Evolutionary conservation across 2,329 filamentous ascomycete species (phyloP).

Genomic region (Aspergillus bombycis): DNA sequence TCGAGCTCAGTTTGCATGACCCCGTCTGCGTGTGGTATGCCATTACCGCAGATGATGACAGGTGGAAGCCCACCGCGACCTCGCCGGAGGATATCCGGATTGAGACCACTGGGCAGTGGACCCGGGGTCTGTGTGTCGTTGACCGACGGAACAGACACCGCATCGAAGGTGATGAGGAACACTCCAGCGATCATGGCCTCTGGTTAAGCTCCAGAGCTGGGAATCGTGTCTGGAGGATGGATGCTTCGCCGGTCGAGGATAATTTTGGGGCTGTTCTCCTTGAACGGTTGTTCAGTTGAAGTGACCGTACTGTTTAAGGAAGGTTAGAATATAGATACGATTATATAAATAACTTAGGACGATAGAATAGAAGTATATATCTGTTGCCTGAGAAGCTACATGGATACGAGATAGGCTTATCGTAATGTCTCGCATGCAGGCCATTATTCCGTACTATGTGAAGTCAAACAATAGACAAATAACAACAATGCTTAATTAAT

Average conservation of each 20-base stretch:
- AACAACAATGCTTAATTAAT: too few relatives aligned
- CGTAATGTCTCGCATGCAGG: not conserved
- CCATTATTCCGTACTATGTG: not conserved
- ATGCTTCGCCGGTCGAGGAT: conserved; percentile 68
- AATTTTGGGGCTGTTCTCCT: conserved; percentile 69
- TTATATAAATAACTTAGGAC: not conserved
- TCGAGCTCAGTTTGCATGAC: conserved; percentile 72
- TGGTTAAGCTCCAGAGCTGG: conserved; percentile 77
- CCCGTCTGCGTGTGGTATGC: conserved; percentile 80
- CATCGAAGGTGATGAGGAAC: conserved; percentile 54
- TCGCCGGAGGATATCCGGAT: conserved; percentile 80
- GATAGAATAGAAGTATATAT: not conserved
- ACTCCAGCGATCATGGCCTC: conserved; percentile 70
- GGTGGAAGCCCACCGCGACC: conserved; percentile 51
- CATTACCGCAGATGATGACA: conserved; percentile 53
- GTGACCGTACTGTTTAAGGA: not conserved
- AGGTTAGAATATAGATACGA: not conserved
- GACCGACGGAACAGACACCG: conserved; percentile 65
- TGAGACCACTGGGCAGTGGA: conserved; percentile 93
- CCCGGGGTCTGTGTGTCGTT: conserved; percentile 83
- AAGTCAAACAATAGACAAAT: not conserved
- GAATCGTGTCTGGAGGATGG: conserved; percentile 78
- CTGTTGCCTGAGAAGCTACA: not conserved
- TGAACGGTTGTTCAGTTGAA: conserved; percentile 60
- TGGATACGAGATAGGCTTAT: not conserved